phyloP scores from a whole-genome alignment of 73 alveolate genomes.

The Paramecium biaurelia region DNA sequence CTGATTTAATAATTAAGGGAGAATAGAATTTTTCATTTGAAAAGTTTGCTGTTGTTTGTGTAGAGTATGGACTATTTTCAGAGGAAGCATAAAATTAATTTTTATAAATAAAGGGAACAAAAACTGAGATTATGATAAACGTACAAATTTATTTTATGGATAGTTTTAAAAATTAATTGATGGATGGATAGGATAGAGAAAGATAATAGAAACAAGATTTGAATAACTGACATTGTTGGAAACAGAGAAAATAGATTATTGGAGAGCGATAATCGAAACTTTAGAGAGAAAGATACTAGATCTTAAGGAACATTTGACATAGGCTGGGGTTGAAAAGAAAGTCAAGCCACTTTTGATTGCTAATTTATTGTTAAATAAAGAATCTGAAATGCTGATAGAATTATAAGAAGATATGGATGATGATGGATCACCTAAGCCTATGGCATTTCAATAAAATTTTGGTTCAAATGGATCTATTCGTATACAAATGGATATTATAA shows the following conservation, averaged over 20 bases:
- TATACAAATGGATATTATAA: neutral
- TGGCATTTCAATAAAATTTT: neutral
- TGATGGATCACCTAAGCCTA: neutral
- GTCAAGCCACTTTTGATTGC: neutral
- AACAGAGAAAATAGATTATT: constrained; percentile 3
- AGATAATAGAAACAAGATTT: neutral
- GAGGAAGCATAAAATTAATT: constrained; percentile 49
- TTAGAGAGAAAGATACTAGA: neutral
- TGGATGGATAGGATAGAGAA: neutral
- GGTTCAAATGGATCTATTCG: neutral
- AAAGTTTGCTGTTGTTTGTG: constrained; percentile 62
- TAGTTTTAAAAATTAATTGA: neutral
- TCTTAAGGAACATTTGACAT: neutral
- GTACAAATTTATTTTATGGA: neutral
- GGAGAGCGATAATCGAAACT: constrained; percentile 38
- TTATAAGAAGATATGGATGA: constrained; percentile 5
- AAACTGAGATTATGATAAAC: neutral
- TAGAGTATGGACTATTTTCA: constrained; percentile 56
- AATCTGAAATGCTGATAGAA: constrained; percentile 25
- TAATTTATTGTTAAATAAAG: neutral
- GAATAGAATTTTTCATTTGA: constrained; percentile 53
- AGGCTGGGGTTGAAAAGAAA: constrained; percentile 10
- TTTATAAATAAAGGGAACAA: neutral
- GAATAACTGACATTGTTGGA: neutral
- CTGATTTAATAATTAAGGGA: constrained; percentile 42